A percentile compares a stretch with the other conserved stretches of the same genome.
Evolutionary conservation across 139 green algal species (phyloP).

Genomic region (Coelastrella sp.): DNA sequence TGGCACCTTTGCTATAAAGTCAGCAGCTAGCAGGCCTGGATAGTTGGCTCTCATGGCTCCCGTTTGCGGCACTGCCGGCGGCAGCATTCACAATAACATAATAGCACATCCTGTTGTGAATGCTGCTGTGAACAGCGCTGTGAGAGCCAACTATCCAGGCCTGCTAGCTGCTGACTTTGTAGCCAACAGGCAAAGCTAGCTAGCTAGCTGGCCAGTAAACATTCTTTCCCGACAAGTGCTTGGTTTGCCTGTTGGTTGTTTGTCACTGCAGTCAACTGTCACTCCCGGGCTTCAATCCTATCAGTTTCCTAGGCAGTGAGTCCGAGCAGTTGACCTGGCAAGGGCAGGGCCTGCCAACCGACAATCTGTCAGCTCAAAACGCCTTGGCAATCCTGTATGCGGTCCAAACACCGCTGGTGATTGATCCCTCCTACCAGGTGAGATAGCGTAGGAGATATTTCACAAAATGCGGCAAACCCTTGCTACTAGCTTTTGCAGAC

Average conservation of each 20-base stretch:
- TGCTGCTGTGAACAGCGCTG: too few species aligned
- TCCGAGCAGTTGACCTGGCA: constrained; percentile 86
- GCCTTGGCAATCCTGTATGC: constrained; percentile 74
- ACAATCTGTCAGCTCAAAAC: constrained; percentile 82
- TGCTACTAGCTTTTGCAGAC: not conserved
- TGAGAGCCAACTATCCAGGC: too few species aligned
- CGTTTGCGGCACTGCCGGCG: too few species aligned
- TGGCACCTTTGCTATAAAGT: not conserved
- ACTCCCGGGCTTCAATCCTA: constrained; percentile 65
- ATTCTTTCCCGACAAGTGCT: too few species aligned
- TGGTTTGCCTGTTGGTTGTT: not conserved
- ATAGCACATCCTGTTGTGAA: too few species aligned
- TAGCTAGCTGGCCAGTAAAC: too few species aligned
- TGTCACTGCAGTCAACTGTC: not conserved
- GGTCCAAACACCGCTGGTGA: constrained; percentile 72
- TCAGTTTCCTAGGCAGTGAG: constrained; percentile 78
- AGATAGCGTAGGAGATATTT: not conserved
- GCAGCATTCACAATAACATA: too few species aligned
- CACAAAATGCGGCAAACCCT: not conserved
- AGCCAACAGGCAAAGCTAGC: too few species aligned
- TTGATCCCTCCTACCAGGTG: constrained; percentile 80
- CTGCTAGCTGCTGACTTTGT: too few species aligned
- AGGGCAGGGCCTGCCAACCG: constrained; percentile 76
- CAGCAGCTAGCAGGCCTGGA: not conserved
- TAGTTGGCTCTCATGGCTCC: too few species aligned